These are phyloP conservation scores for Starmerella sp. DNA, from an alignment of 805 yeast species.

Conservation along the genomic window DNA sequence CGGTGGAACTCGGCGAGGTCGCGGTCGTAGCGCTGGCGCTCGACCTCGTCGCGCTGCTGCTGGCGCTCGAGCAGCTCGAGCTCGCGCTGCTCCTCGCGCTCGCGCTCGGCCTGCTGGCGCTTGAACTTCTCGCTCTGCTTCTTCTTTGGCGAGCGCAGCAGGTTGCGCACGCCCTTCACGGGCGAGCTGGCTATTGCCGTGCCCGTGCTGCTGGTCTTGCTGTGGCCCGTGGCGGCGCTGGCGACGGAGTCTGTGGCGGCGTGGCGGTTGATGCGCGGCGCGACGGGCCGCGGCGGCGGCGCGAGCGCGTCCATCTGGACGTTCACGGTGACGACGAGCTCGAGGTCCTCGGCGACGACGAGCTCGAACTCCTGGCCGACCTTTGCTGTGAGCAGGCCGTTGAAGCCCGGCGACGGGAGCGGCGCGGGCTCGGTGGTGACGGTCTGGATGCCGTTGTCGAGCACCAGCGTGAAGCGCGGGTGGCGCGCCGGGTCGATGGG, in stretches of 20 bases:
- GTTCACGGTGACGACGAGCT: conserved; percentile 62
- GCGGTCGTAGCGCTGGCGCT: conserved; percentile 10
- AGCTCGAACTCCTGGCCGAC: conserved; percentile 64
- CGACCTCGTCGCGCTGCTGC: conserved; percentile 2
- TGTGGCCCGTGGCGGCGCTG: not conserved
- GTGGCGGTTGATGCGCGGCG: conserved; percentile 6
- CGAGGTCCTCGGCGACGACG: conserved; percentile 48
- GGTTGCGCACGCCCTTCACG: conserved; percentile 20
- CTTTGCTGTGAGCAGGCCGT: conserved; percentile 13
- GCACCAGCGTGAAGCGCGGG: conserved; percentile 22
- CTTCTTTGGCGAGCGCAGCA: conserved; percentile 18
- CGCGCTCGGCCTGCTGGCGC: conserved; percentile 21
- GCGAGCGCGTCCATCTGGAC: conserved; percentile 39
- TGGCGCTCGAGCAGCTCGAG: conserved; percentile 6
- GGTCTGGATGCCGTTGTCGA: conserved; percentile 26
- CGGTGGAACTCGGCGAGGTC: conserved; percentile 18
- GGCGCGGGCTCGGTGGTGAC: conserved; percentile 22
- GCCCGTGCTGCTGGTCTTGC: not conserved
- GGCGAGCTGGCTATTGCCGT: conserved; percentile 3
- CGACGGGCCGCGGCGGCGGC: conserved; percentile 19
- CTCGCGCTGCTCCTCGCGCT: conserved; percentile 19
- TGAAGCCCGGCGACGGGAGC: conserved; percentile 17
- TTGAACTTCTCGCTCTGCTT: conserved; percentile 6
- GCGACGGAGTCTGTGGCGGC: conserved; percentile 1
- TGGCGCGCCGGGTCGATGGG: conserved; percentile 22